Evolutionary conservation across 2,329 filamentous ascomycete species (phyloP), one percentile per base, ranked within the genome.

Genomic region (Fusarium sp.): DNA sequence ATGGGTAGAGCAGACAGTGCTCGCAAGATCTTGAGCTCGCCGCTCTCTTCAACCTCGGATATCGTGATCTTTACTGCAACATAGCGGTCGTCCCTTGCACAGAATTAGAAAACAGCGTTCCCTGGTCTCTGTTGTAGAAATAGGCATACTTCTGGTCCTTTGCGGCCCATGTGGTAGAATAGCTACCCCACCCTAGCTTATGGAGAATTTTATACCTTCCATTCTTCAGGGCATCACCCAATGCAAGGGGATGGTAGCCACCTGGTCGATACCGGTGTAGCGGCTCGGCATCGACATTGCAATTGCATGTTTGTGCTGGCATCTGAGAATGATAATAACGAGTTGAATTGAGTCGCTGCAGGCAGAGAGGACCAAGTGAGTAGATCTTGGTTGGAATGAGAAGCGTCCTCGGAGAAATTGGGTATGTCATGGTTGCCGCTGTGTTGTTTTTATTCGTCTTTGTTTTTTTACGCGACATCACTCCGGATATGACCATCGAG

Each of bases 151-250:
- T 43, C 19, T 58, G 39, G 17, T 80, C 77, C 31, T 70, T 68
- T 27, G 74, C 78, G 35, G 80, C 73, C 80, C 78, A 82, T 17
- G 79, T 76, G 4, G 79, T 82, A 1, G 76, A 78, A 58, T 70
- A 79, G 9, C 75, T 71, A 33, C 79, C 78, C 61, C 70, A 78
- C 27, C 78, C 78, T 44, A 81, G 62, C 61, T 82, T 82, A 41
- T 79, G 74, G 14, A 77, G 56, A 37, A 80, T 63, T 33, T 70
- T 70, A 50, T 82, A 82, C 9, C 76, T 72, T 4, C 69, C 73
- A 58, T 75, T 45, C 5, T 55, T 59, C 47, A 80, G 76, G 1
- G 56, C 53, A 39, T 81, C 75, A 9, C 77, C 77, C 6, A 82
- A 66, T 31, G 57, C 64, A 6, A 78, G 67, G 4, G 78, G 77